Percentiles rank a stretch among this genome's conserved stretches.
phyloP scores from a whole-genome alignment of 345 rosid species.

The Sonneratia caseolaris region DNA sequence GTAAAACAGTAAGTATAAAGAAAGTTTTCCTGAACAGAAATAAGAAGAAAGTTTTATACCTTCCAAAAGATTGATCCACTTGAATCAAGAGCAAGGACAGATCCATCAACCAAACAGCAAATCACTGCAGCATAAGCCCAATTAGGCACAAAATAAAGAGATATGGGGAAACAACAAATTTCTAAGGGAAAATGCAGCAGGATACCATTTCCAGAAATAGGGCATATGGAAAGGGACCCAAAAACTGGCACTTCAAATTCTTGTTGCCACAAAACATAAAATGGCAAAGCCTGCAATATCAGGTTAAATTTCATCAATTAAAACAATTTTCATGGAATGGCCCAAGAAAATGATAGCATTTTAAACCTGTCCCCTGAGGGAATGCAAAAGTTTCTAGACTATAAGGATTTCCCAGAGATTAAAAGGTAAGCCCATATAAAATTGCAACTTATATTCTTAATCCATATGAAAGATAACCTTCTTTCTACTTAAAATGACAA shows the following conservation, averaged over 20 bases:
- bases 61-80: constrained; percentile 66
- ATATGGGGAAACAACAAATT: not conserved
- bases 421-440: not conserved
- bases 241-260: constrained; percentile 77
- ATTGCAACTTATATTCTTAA: not conserved
- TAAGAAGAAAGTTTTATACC: constrained; percentile 27
- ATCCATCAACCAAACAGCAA: constrained; percentile 92
- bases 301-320: not conserved
- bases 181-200: not conserved
- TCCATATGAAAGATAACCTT: not conserved
- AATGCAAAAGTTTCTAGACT: not conserved
- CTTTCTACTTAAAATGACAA: not conserved
- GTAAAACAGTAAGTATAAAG: not conserved
- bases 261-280: constrained; percentile 52
- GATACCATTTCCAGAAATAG: constrained; percentile 43
- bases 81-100: constrained; percentile 41
- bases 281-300: constrained; percentile 52
- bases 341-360: not conserved
- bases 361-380: not conserved
- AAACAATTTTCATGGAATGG: not conserved
- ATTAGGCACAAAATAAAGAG: not conserved
- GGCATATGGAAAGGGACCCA: constrained; percentile 57
- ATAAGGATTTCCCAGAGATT: not conserved
- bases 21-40: not conserved
- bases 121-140: constrained; percentile 38